Conservation (phyloP, 345 rosid species). For the Hibiscus mutabilis region DNA sequence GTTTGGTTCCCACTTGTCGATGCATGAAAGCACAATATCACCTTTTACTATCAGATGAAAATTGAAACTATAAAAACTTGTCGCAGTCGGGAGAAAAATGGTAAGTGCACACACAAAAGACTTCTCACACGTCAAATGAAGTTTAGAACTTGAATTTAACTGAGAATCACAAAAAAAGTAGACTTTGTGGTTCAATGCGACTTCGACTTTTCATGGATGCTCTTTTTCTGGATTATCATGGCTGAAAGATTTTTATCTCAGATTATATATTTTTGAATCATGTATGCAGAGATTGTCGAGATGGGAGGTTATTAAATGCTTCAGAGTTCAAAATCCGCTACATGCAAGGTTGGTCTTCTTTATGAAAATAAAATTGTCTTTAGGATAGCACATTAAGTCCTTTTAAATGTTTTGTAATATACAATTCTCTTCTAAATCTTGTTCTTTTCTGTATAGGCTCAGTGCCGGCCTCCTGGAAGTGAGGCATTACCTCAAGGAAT, state of each 20-base stretch:
- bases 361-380: background rate
- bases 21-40: background rate
- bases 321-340: slow-evolving; percentile 21
- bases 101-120: background rate
- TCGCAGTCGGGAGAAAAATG: background rate
- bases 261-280: slow-evolving; percentile 4
- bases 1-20: background rate
- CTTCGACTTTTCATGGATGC: no score
- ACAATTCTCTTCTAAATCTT: background rate
- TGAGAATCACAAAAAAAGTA: background rate
- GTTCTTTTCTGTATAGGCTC: slow-evolving; percentile 27
- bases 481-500: slow-evolving; percentile 69
- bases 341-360: slow-evolving; percentile 60
- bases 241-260: background rate
- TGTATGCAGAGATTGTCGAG: slow-evolving; percentile 43
- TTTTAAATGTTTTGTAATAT: slow-evolving; percentile 9
- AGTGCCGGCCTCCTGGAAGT: slow-evolving; percentile 44
- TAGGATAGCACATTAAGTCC: background rate
- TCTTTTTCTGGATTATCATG: background rate
- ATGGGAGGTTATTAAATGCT: slow-evolving; percentile 37
- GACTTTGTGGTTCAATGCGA: background rate
- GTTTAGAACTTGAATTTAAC: background rate
- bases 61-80: background rate
- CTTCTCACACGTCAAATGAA: background rate
- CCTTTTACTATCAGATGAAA: background rate